These are phyloP conservation scores for Chamaenerion angustifolium DNA, from an alignment of 345 rosid species.

Conservation along the genomic window DNA sequence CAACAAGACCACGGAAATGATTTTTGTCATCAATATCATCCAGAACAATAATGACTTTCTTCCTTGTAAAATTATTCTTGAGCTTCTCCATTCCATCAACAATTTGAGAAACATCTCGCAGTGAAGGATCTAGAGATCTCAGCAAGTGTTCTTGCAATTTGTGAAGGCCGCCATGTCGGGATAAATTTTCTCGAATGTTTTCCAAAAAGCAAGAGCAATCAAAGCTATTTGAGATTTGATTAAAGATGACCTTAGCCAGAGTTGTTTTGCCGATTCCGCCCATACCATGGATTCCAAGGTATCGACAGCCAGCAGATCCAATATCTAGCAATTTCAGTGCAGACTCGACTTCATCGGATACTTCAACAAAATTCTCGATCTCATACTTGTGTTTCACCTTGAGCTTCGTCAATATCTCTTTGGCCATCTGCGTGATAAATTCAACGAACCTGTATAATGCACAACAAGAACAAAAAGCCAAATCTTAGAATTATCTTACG, in stretches of 20 bases:
- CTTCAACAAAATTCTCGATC: neutral
- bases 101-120: too few species aligned
- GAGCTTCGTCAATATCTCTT: neutral
- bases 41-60: too few species aligned
- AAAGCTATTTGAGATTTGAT: neutral
- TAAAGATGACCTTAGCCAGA: neutral
- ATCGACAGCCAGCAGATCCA: neutral
- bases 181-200: neutral
- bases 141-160: neutral
- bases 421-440: neutral
- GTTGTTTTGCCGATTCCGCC: slow-evolving; percentile 1
- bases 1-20: too few species aligned
- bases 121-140: neutral
- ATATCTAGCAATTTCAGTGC: neutral
- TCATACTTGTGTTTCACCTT: neutral
- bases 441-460: neutral
- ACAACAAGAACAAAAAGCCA: too few species aligned
- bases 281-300: neutral
- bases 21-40: too few species aligned
- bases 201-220: neutral
- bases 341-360: neutral
- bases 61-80: too few species aligned
- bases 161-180: neutral
- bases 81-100: too few species aligned
- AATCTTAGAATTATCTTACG: too few species aligned